A percentile compares a stretch with the other conserved stretches of the same genome.
Evolutionary conservation across 306 rosid species (phyloP).

Genomic region (Leucaena leucocephala): DNA sequence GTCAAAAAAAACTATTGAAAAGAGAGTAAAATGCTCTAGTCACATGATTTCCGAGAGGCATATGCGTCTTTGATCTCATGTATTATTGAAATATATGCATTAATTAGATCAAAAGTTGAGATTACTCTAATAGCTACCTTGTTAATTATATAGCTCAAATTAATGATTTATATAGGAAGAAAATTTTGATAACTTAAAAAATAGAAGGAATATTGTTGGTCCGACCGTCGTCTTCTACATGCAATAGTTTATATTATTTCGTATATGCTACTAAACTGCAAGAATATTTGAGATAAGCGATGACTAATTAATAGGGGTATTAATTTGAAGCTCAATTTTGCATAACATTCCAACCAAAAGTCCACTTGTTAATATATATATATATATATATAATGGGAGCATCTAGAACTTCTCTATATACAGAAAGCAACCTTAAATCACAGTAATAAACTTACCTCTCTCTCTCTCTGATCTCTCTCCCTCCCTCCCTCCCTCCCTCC

Average conservation of each 20-base stretch:
- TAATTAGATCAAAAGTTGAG: slow-evolving; percentile 27
- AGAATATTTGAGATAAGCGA: slow-evolving; percentile 57
- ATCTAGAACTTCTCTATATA: slow-evolving; percentile 31
- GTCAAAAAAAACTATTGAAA: slow-evolving; percentile 46
- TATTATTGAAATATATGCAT: slow-evolving; percentile 20
- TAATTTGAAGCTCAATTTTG: slow-evolving; percentile 45
- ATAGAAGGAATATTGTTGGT: slow-evolving; percentile 31
- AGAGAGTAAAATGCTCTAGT: slow-evolving; percentile 32
- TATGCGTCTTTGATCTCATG: slow-evolving; percentile 35
- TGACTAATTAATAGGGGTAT: slow-evolving; percentile 38
- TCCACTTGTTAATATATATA: slow-evolving; percentile 38
- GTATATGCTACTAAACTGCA: slow-evolving; percentile 34
- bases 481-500: no score
- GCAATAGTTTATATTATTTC: slow-evolving; percentile 37
- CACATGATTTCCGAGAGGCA: slow-evolving; percentile 67
- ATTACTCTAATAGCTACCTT: slow-evolving; percentile 31
- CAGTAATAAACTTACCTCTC: slow-evolving; percentile 30
- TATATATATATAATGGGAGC: neutral
- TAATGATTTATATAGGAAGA: slow-evolving; percentile 22
- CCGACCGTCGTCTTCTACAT: slow-evolving; percentile 78
- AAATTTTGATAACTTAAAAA: slow-evolving; percentile 7
- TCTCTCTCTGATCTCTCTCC: neutral
- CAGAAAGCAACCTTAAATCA: slow-evolving; percentile 33
- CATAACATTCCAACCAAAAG: slow-evolving; percentile 43
- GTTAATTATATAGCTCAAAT: slow-evolving; percentile 10